Percentiles rank a stretch among this genome's conserved stretches.
phyloP scores from a whole-genome alignment of 768 basidiomycete genomes.

The Hericium coralloides region DNA sequence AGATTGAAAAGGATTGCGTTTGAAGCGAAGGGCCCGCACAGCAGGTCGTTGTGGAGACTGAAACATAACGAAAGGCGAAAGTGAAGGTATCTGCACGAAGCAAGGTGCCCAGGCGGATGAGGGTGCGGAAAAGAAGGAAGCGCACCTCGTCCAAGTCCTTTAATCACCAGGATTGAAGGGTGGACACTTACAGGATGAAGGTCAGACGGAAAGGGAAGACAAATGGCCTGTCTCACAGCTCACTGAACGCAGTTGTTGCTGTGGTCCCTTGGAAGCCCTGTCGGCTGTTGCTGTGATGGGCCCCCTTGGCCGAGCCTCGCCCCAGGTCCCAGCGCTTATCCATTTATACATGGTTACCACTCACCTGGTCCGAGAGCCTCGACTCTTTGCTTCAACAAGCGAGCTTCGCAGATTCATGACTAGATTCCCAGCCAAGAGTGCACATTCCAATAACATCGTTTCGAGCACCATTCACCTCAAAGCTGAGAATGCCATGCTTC shows the following conservation, averaged over 20 bases:
- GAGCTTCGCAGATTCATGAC: no score
- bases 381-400: no score
- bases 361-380: no score
- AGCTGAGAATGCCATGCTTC: no score
- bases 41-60: not conserved
- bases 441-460: no score
- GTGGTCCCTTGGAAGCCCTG: not conserved
- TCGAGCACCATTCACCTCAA: no score
- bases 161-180: not conserved
- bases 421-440: no score
- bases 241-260: not conserved
- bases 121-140: not conserved
- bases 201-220: not conserved
- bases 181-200: not conserved
- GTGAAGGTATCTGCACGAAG: not conserved
- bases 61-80: not conserved
- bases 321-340: no score
- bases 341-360: no score
- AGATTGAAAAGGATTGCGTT: no score
- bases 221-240: not conserved
- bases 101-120: not conserved
- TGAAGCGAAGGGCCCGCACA: not conserved
- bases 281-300: not conserved
- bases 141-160: not conserved
- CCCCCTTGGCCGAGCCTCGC: no score